Conservation (phyloP, 2,329 filamentous ascomycete species). For the Blumeria graminis region DNA sequence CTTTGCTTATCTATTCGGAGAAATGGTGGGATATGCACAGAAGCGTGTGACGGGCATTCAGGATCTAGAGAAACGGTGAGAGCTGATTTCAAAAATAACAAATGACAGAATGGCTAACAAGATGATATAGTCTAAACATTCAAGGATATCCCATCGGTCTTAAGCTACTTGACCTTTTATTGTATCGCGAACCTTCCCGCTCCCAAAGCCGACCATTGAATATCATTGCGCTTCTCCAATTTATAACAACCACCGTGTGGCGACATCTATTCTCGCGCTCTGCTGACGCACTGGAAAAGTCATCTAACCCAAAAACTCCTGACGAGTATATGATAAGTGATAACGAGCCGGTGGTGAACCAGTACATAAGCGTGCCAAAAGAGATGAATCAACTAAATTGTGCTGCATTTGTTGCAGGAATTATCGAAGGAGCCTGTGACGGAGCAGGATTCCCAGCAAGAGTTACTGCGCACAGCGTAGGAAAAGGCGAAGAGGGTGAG, state of each 20-base stretch:
- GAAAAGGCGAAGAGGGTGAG: constrained; percentile 33
- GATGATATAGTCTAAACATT: constrained; percentile 44
- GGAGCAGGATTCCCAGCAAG: constrained; percentile 72
- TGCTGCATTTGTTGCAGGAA: constrained; percentile 81
- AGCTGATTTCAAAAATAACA: not conserved
- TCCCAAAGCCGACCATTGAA: constrained; percentile 56
- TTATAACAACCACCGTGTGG: constrained; percentile 85
- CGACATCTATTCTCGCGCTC: constrained; percentile 75
- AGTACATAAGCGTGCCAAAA: constrained; percentile 74
- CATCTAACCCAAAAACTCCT: constrained; percentile 52
- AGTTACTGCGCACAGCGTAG: constrained; percentile 70
- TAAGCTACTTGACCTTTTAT: constrained; percentile 81
- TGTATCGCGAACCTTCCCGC: constrained; percentile 54
- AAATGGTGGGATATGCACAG: constrained; percentile 94
- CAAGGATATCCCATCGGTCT: constrained; percentile 88
- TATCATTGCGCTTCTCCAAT: constrained; percentile 77
- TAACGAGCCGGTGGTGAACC: constrained; percentile 90
- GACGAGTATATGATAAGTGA: constrained; percentile 99
- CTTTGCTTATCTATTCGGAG: constrained; percentile 87
- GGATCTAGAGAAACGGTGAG: constrained; percentile 72
- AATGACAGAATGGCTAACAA: not conserved
- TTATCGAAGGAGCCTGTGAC: constrained; percentile 89
- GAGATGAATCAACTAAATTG: constrained; percentile 96
- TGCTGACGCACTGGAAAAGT: constrained; percentile 82
- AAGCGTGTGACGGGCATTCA: constrained; percentile 74